These are phyloP conservation scores for Aureobasidium sp. DNA, from an alignment of 2,329 filamentous ascomycete genomes.

Conservation along the genomic window DNA sequence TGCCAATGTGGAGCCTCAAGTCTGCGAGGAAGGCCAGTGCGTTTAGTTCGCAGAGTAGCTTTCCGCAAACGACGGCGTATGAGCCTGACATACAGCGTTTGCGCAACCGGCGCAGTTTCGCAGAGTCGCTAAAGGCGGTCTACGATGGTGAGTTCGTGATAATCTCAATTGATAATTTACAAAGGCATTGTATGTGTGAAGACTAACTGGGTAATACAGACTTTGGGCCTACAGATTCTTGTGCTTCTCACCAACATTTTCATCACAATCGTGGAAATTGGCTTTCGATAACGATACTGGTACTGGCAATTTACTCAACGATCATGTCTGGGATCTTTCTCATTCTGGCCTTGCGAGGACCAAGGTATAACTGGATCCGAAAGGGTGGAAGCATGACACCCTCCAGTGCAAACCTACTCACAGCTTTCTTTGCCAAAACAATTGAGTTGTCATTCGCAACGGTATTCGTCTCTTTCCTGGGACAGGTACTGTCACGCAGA, in stretches of 20 bases:
- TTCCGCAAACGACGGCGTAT: background rate
- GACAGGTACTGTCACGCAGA: background rate
- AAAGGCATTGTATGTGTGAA: background rate
- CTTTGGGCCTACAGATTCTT: conserved; percentile 28
- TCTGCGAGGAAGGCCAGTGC: conserved; percentile 4
- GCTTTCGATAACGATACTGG: conserved; percentile 32
- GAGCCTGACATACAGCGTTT: background rate
- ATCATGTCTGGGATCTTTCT: conserved; percentile 59
- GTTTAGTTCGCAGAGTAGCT: background rate
- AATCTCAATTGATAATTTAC: background rate
- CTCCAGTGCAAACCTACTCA: conserved; percentile 48
- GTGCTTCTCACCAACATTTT: conserved; percentile 29
- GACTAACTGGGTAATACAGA: background rate
- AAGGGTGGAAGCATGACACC: conserved; percentile 46
- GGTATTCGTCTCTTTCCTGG: background rate
- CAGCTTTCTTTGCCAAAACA: background rate
- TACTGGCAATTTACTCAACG: conserved; percentile 49
- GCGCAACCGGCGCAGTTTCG: background rate
- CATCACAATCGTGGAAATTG: conserved; percentile 33
- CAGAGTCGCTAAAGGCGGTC: conserved; percentile 3
- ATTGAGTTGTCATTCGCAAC: background rate
- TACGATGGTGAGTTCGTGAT: background rate
- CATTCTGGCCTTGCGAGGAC: conserved; percentile 51
- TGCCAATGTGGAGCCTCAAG: background rate
- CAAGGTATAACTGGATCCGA: conserved; percentile 50